Percentiles rank a stretch among this genome's conserved stretches.
phyloP scores from a whole-genome alignment of 257 asterid genomes.

The Solanum pinnatisectum region DNA sequence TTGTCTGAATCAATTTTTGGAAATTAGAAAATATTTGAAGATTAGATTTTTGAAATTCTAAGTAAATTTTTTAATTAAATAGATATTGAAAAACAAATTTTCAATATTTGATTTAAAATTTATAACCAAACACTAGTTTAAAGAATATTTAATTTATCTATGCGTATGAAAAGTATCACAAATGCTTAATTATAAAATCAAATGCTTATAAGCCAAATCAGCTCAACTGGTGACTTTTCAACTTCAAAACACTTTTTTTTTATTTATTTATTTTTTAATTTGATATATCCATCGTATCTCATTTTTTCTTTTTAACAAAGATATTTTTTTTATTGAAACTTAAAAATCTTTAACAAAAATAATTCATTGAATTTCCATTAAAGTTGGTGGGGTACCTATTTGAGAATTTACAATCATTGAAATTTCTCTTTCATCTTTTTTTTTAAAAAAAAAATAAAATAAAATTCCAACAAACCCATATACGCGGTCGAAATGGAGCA shows the following conservation, averaged over 20 bases:
- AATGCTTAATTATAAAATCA: not conserved
- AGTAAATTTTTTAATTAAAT: not conserved
- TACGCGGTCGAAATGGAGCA: constrained; percentile 70
- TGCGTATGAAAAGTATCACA: not conserved
- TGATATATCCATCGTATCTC: not conserved
- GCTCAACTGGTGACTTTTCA: no score
- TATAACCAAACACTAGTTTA: not conserved
- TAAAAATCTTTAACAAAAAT: no score
- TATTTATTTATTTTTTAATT: no score
- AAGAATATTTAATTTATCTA: not conserved
- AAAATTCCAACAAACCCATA: not conserved
- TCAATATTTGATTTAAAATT: not conserved
- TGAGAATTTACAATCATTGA: not conserved
- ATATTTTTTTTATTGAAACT: no score
- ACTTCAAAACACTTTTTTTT: not conserved
- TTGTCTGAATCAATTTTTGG: not conserved
- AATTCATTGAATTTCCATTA: not conserved
- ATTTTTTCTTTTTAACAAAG: no score
- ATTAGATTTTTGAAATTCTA: fast-evolving
- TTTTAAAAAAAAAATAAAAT: not conserved
- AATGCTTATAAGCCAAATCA: not conserved
- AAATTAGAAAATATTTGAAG: not conserved
- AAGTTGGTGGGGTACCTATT: not conserved
- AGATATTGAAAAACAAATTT: not conserved
- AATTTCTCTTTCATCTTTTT: constrained; percentile 5